phyloP scores from a whole-genome alignment of 2,329 filamentous ascomycete species.

The Sporothrix inflata region DNA sequence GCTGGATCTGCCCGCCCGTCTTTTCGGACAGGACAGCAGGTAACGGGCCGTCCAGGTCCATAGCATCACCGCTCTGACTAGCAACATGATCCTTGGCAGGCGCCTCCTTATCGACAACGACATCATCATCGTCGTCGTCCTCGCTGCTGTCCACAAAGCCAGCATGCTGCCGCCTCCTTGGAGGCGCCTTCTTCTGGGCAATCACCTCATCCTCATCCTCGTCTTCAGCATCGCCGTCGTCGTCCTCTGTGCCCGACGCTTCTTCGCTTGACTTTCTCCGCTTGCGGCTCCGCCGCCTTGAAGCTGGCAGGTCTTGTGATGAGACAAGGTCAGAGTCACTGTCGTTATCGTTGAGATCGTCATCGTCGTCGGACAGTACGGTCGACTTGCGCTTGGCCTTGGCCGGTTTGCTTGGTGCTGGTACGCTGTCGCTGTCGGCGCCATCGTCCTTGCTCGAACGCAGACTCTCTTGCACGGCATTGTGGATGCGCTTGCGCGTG shows the following conservation, averaged over 20 bases:
- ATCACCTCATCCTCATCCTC: conserved; percentile 21
- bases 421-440: conserved; percentile 22
- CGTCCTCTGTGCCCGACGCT: conserved; percentile 27
- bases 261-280: conserved; percentile 30
- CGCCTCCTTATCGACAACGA: not conserved
- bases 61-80: conserved; percentile 37
- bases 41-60: conserved; percentile 42
- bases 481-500: conserved; percentile 58
- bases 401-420: conserved; percentile 18
- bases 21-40: conserved; percentile 26
- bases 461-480: conserved; percentile 38
- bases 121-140: conserved; percentile 38
- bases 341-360: conserved; percentile 4
- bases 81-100: not conserved
- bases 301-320: not conserved
- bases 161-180: conserved; percentile 34
- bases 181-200: not conserved
- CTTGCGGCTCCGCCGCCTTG: conserved; percentile 23
- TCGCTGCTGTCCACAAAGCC: conserved; percentile 38
- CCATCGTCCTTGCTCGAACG: conserved; percentile 32
- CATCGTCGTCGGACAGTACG: conserved; percentile 31
- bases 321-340: not conserved
- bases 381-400: conserved; percentile 36
- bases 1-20: conserved; percentile 26
- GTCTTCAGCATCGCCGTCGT: conserved; percentile 13